Evolutionary conservation across 2,329 filamentous ascomycete genomes (phyloP), one percentile per base, ranked within the genome.

Genomic region (Alternaria sp.): DNA sequence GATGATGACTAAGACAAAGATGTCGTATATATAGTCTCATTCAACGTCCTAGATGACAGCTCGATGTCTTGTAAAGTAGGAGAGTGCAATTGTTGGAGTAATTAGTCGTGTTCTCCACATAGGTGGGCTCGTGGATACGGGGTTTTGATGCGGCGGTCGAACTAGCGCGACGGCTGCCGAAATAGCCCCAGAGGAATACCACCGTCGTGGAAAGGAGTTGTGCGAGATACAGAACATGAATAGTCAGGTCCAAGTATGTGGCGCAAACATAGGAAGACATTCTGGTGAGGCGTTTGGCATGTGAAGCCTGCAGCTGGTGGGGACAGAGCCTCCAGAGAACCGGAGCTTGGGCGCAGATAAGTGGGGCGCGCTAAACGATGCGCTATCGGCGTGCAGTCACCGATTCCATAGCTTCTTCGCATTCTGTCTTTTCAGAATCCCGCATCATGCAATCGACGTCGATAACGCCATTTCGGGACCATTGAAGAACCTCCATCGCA

Each of bases 301-400:
- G 53, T 44, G 46, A 58, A 57, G 47, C 60, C 21, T 37, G 51
- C 45, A 55, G 60, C 28, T 47, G 37, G 56, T 51, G 53, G 50
- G 56, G 56, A 58, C 49, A 53, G 56, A 54, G 37, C 47, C 50
- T 47, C 49, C 49, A 20, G 37, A 54, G 20, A 44, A 37, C 44
- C 37, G 44, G 51, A 60, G 49, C 49, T 63, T 47, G 18, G 30
- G 28, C 25, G 28, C 37, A 37, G 15, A 46, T 23, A 55, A 55
- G 61, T 56, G 61, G 61, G 57, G 53, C 41, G 28, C n/a, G 4
- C 33, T 49, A 41, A 14, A 15, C 14, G 18, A 37, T 46, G 18
- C 50, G 49, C 56, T 49, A 54, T 57, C 58, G 57, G 60, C 50
- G 57, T 45, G 37, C 58, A 55, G 61, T 63, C 51, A 55, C 45